A percentile compares a stretch with the other conserved stretches of the same genome.
These are phyloP conservation scores for Zygnema circumcarinatum DNA, from an alignment of 139 green algal species.

Conservation along the genomic window DNA sequence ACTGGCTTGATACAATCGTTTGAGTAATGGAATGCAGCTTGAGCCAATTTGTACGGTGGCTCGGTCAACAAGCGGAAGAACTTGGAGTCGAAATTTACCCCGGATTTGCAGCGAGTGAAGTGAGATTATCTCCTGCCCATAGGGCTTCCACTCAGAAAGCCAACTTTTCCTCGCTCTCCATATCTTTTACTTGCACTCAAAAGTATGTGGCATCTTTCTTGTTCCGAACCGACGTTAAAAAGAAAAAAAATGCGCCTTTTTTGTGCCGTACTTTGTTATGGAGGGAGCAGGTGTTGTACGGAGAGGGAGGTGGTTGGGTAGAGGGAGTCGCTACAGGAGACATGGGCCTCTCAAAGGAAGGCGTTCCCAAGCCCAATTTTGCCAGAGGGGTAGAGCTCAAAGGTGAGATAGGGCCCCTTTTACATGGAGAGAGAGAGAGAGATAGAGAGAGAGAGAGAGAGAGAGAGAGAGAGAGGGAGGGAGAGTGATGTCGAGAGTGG, in stretches of 20 bases:
- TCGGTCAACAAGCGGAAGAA: slow-evolving; percentile 79
- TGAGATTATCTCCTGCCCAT: slow-evolving; percentile 18
- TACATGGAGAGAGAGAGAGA: no score
- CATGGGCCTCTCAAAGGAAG: slow-evolving; percentile 79
- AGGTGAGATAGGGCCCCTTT: slow-evolving; percentile 31
- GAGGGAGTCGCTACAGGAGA: slow-evolving; percentile 82
- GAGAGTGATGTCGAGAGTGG: no score
- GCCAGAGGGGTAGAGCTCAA: slow-evolving; percentile 78
- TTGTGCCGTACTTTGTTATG: no score
- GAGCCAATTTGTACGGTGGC: slow-evolving; percentile 81
- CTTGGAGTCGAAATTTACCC: slow-evolving; percentile 89
- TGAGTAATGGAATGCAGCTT: no score
- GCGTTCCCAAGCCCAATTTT: slow-evolving; percentile 69
- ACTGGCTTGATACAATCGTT: no score
- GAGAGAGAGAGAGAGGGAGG: no score
- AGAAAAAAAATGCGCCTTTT: no score
- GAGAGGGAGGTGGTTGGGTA: slow-evolving; percentile 65
- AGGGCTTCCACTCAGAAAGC: not conserved
- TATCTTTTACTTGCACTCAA: no score
- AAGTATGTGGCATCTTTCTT: no score
- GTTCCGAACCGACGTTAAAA: no score
- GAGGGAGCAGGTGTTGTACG: slow-evolving; percentile 64
- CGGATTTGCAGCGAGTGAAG: slow-evolving; percentile 78
- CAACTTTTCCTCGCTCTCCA: not conserved
- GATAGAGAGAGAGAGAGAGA: no score